phyloP scores from a whole-genome alignment of 768 basidiomycete species.

The Suillus variegatus region DNA sequence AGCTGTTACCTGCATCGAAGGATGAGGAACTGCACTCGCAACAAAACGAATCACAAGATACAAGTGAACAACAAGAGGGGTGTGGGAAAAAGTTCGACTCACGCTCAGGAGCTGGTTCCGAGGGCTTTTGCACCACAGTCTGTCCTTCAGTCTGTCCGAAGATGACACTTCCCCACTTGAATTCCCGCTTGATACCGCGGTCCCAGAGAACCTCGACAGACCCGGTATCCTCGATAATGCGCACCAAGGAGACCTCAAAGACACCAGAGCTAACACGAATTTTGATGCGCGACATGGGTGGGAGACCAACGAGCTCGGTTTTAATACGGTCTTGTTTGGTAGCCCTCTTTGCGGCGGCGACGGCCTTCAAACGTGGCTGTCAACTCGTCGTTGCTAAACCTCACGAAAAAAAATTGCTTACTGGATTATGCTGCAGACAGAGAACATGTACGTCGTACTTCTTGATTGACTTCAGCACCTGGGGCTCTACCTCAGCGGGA shows the following conservation, averaged over 20 bases:
- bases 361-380: conserved; percentile 46
- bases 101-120: conserved; percentile 51
- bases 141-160: conserved; percentile 74
- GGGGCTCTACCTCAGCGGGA: conserved; percentile 17
- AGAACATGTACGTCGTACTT: conserved; percentile 76
- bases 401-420: conserved; percentile 40
- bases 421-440: conserved; percentile 90
- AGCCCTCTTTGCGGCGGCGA: conserved; percentile 74
- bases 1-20: conserved; percentile 25
- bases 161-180: conserved; percentile 81
- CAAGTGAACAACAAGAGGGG: conserved; percentile 13
- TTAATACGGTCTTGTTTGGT: conserved; percentile 75
- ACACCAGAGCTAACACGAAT: conserved; percentile 82
- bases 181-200: conserved; percentile 67
- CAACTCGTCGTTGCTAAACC: background rate
- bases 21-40: conserved; percentile 16
- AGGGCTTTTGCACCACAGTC: conserved; percentile 68
- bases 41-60: conserved; percentile 13
- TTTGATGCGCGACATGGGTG: conserved; percentile 75
- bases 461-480: conserved; percentile 65
- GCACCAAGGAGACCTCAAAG: conserved; percentile 80
- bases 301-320: conserved; percentile 67
- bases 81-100: conserved; percentile 26
- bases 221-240: conserved; percentile 66
- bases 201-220: conserved; percentile 86